phyloP scores from a whole-genome alignment of 1,284 basidiomycete species.

The Austropuccinia psidii region DNA sequence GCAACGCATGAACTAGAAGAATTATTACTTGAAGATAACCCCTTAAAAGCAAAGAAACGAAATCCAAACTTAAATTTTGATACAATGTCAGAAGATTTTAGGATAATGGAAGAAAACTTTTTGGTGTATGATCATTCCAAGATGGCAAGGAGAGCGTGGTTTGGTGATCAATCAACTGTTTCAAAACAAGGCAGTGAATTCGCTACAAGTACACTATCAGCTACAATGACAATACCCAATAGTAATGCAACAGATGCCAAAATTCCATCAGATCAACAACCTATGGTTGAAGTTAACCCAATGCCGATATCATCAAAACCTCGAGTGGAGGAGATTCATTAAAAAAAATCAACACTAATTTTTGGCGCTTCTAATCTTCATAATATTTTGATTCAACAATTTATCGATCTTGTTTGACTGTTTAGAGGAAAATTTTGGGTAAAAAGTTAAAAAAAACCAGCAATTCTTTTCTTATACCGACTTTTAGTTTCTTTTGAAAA shows the following conservation, averaged over 20 bases:
- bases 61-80: conserved; percentile 81
- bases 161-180: conserved; percentile 54
- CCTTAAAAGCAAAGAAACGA: conserved; percentile 84
- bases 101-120: conserved; percentile 93
- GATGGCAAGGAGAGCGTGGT: conserved; percentile 63
- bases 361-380: no score
- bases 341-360: no score
- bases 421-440: no score
- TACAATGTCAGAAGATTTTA: conserved; percentile 77
- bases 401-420: no score
- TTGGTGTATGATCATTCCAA: conserved; percentile 65
- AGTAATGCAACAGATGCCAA: not conserved
- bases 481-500: no score
- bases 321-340: no score
- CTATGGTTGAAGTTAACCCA: conserved; percentile 23
- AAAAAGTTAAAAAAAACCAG: no score
- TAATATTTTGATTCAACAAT: no score
- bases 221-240: conserved; percentile 6
- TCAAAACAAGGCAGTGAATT: not conserved
- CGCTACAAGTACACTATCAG: not conserved
- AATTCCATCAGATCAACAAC: conserved; percentile 7
- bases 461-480: no score
- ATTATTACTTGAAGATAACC: conserved; percentile 89
- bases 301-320: no score
- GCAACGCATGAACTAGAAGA: conserved; percentile 98